Conservation (phyloP, 192 early-diverging fungal genomes). For the Cladochytrium replicatum region DNA sequence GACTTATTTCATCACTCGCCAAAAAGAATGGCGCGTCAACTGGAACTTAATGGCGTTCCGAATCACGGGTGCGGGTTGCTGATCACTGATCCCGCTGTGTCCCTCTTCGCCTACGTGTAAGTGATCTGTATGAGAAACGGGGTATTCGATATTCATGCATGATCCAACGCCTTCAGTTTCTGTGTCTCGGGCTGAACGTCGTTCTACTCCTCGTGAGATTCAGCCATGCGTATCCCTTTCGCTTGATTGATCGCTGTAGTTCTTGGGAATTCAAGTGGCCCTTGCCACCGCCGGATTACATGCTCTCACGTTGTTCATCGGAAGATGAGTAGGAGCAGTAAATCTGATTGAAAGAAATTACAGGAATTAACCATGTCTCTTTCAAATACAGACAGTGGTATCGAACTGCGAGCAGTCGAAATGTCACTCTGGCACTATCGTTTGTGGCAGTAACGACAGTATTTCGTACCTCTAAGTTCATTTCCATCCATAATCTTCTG, state of each 20-base stretch:
- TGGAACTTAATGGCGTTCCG: too few species aligned
- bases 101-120: too few species aligned
- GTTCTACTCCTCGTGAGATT: conserved; percentile 34
- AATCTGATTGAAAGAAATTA: neutral
- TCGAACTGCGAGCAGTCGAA: conserved; percentile 10
- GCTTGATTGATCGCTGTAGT: conserved; percentile 34
- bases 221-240: conserved; percentile 32
- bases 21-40: too few species aligned
- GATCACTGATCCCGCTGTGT: too few species aligned
- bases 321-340: conserved; percentile 26
- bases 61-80: too few species aligned
- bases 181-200: conserved; percentile 24
- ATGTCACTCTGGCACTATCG: conserved; percentile 18
- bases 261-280: conserved; percentile 25
- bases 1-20: too few species aligned
- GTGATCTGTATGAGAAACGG: too few species aligned
- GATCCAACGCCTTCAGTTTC: conserved; percentile 25
- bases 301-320: conserved; percentile 14
- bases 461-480: conserved; percentile 26
- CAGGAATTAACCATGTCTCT: neutral
- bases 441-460: conserved; percentile 23
- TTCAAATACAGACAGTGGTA: conserved; percentile 8
- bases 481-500: neutral
- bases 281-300: conserved; percentile 17
- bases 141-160: too few species aligned